Evolutionary conservation across 441 rosid genomes (phyloP).

Genomic region (Corymbia citriodora): DNA sequence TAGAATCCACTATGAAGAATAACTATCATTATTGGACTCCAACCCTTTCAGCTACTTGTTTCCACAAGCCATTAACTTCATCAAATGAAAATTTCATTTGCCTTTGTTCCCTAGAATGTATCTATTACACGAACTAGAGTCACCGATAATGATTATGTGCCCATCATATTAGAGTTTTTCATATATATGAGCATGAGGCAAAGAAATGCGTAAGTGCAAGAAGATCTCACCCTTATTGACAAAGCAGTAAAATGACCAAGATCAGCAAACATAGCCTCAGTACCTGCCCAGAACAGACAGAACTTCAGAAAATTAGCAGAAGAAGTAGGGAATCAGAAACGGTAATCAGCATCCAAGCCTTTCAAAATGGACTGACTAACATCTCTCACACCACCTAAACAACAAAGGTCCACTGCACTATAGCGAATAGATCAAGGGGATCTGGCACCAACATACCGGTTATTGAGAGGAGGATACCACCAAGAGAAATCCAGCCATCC

Average conservation of each 20-base stretch:
- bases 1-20: neutral
- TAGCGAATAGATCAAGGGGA: neutral
- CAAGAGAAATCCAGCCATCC: constrained; percentile 96
- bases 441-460: constrained; percentile 53
- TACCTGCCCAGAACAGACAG: constrained; percentile 51
- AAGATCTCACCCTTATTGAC: constrained; percentile 65
- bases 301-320: constrained; percentile 5
- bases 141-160: neutral
- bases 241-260: constrained; percentile 88
- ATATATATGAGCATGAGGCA: neutral
- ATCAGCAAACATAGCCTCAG: constrained; percentile 95
- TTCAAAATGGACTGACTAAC: neutral
- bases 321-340: neutral
- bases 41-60: neutral
- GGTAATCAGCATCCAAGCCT: neutral
- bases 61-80: neutral
- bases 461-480: constrained; percentile 81
- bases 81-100: neutral
- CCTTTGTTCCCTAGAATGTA: neutral
- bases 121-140: neutral
- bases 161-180: neutral
- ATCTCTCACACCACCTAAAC: neutral
- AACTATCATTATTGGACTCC: neutral
- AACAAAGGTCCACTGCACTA: neutral
- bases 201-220: neutral